Percentiles rank a stretch among this genome's conserved stretches.
phyloP scores from a whole-genome alignment of 306 rosid species.

The Parietaria judaica region DNA sequence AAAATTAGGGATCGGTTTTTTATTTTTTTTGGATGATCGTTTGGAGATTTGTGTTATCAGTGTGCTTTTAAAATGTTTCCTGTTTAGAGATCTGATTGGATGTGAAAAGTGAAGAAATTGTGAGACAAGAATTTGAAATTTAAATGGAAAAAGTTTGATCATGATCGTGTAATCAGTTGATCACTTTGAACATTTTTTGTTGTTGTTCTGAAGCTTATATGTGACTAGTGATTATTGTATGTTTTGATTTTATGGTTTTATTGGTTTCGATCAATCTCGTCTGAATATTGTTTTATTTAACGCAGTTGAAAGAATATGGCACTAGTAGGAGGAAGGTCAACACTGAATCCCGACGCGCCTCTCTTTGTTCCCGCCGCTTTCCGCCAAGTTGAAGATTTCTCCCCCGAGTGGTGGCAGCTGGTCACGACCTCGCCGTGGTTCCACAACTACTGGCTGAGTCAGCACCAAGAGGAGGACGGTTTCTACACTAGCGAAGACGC shows the following conservation, averaged over 20 bases:
- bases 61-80: not conserved
- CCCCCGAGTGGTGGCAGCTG: conserved; percentile 93
- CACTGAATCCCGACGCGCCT: conserved; percentile 79
- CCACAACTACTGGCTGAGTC: conserved; percentile 78
- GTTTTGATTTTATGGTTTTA: not conserved
- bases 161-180: not conserved
- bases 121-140: not conserved
- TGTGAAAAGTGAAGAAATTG: not conserved
- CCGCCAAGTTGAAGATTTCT: conserved; percentile 84
- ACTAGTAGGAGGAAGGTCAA: conserved; percentile 57
- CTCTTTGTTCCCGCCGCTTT: conserved; percentile 72
- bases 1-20: not conserved
- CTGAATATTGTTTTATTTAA: not conserved
- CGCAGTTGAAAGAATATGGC: conserved; percentile 44
- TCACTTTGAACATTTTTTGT: not conserved
- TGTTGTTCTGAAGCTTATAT: not conserved
- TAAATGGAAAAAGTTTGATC: too few species aligned
- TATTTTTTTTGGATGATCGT: too few species aligned
- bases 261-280: not conserved
- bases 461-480: conserved; percentile 48
- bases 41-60: not conserved
- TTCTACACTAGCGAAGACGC: conserved; percentile 30
- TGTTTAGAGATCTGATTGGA: conserved; percentile 13
- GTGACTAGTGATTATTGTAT: not conserved
- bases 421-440: conserved; percentile 78